phyloP scores from a whole-genome alignment of 192 early-diverging fungal genomes.

The Backusella tuberculispora region DNA sequence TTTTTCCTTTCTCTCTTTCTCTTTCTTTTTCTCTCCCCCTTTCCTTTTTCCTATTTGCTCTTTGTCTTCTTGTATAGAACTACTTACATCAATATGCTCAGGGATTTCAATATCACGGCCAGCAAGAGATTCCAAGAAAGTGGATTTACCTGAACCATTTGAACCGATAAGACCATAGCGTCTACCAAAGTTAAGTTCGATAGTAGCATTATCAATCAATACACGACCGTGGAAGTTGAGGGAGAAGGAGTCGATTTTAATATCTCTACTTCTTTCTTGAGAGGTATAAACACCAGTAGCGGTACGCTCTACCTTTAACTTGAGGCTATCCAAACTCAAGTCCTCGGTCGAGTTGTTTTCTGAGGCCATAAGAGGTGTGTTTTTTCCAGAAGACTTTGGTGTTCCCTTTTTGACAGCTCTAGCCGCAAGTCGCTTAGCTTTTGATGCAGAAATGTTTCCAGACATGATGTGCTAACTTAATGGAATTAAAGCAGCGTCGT shows the following conservation, averaged over 20 bases:
- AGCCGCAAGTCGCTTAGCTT: slow-evolving; percentile 81
- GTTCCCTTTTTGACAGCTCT: slow-evolving; percentile 61
- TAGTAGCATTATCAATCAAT: slow-evolving; percentile 89
- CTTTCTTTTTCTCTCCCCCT: background rate
- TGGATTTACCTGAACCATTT: slow-evolving; percentile 93
- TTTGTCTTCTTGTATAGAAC: background rate
- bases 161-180: slow-evolving; percentile 90
- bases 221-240: slow-evolving; percentile 94
- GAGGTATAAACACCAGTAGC: slow-evolving; percentile 92
- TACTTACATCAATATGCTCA: slow-evolving; percentile 88
- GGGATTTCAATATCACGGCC: slow-evolving; percentile 95
- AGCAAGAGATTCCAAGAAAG: slow-evolving; percentile 92
- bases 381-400: slow-evolving; percentile 40
- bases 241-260: slow-evolving; percentile 94
- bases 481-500: background rate
- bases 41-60: background rate
- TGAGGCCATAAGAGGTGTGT: slow-evolving; percentile 40
- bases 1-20: background rate
- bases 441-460: slow-evolving; percentile 62
- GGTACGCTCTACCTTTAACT: slow-evolving; percentile 80
- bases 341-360: slow-evolving; percentile 48
- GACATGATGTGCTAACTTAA: slow-evolving; percentile 26
- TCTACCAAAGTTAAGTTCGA: slow-evolving; percentile 99
- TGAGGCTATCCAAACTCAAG: slow-evolving; percentile 57
- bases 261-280: slow-evolving; percentile 86